Evolutionary conservation across 805 yeast species (phyloP).

Genomic region (Grigorovia transvaalensis): DNA sequence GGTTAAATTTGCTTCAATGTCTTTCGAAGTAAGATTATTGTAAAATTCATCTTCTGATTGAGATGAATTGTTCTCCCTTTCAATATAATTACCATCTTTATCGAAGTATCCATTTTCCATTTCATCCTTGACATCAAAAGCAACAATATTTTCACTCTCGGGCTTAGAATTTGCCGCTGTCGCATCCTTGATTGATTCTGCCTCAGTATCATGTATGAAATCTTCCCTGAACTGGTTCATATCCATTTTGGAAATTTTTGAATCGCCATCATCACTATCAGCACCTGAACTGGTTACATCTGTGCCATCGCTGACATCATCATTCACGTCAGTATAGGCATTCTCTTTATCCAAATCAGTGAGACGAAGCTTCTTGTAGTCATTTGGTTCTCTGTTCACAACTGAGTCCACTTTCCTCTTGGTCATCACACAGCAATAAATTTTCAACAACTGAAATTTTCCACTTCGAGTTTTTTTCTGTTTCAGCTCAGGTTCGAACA

Average conservation of each 20-base stretch:
- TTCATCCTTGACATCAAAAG: conserved; percentile 43
- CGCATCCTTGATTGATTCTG: neutral
- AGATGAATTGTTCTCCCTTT: conserved; percentile 1
- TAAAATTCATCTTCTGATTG: neutral
- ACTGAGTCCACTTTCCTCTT: neutral
- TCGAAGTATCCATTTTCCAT: conserved; percentile 41
- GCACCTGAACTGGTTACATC: conserved; percentile 1
- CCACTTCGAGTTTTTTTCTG: too few species aligned
- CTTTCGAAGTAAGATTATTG: neutral
- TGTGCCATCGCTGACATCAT: neutral
- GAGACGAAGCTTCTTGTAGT: too few species aligned
- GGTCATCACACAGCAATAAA: neutral
- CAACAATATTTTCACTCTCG: conserved; percentile 29
- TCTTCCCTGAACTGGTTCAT: conserved; percentile 15
- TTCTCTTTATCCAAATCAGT: too few species aligned
- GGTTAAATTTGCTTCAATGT: conserved; percentile 18
- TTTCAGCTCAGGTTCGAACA: neutral
- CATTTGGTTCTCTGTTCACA: neutral
- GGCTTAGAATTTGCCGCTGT: neutral
- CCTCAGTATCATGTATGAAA: conserved; percentile 14
- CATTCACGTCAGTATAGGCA: too few species aligned
- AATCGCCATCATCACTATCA: conserved; percentile 1
- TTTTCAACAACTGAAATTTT: neutral
- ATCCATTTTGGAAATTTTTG: neutral
- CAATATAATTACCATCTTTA: conserved; percentile 38